phyloP scores from a whole-genome alignment of 169 alveolate genomes.

The Plasmodium chabaudi region DNA sequence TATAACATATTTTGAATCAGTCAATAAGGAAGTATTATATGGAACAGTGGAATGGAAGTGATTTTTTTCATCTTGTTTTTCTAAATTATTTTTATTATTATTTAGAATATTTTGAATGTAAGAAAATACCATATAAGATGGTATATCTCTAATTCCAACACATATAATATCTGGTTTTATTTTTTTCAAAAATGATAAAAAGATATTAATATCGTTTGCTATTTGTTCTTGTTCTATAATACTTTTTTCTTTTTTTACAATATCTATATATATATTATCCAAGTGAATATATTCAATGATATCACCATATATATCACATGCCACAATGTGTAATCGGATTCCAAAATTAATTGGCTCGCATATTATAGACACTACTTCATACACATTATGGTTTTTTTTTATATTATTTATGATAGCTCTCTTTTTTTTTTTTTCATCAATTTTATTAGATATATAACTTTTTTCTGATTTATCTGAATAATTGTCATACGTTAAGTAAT shows the following conservation, averaged over 20 bases:
- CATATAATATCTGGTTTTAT: constrained; percentile 46
- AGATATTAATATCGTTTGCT: constrained; percentile 28
- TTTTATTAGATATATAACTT: constrained; percentile 48
- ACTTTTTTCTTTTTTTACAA: constrained; percentile 38
- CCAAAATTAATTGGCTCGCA: constrained; percentile 32
- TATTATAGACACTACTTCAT: constrained; percentile 36
- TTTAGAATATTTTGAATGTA: constrained; percentile 17
- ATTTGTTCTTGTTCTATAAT: constrained; percentile 61
- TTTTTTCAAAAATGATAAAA: constrained; percentile 14
- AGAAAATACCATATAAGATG: constrained; percentile 31
- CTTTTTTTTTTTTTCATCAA: constrained; percentile 75
- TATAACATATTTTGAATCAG: neutral
- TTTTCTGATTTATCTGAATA: constrained; percentile 64
- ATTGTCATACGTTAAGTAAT: constrained; percentile 4
- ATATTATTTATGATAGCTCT: constrained; percentile 20
- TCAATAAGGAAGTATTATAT: neutral
- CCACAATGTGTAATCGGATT: constrained; percentile 52
- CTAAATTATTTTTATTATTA: neutral
- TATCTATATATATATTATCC: constrained; percentile 54
- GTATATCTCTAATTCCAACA: constrained; percentile 59
- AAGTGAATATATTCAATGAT: constrained; percentile 33
- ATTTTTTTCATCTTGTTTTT: neutral
- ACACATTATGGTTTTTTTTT: constrained; percentile 50
- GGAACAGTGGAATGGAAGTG: too few species aligned
- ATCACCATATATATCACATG: constrained; percentile 74